Base-by-base conservation (phyloP, 164 flowering plant species). In the Vitis labrusca region DNA sequence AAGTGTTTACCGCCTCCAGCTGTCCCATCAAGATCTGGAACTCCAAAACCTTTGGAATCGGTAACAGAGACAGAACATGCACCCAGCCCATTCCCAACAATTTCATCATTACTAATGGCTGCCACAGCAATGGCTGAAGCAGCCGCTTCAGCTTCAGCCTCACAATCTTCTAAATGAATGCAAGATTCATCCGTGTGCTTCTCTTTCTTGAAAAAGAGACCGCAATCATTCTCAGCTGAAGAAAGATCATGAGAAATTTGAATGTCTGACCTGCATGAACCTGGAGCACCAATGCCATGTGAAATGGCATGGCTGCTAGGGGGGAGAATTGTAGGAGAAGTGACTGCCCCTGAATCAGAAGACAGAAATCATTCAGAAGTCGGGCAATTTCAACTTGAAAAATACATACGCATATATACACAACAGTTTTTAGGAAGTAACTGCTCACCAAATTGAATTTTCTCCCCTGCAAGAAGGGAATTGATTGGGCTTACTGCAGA, bases 71-170 rank as follows among this genome's bases (percentile, higher is more conserved):
- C 81, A 49, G 88, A 74, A 62, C 78, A 65, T 61, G 75, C 61
- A 63, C 84, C 84, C 67, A 88, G 12, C 5, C 80, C 82, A 76
- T 74, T 86, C 19, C 85, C 91, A 61, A 74, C 87, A 61, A 82
- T 74, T 74, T 93, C 98, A 71, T 90, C 97, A 69, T 71, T 85
- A 63, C 85, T 82, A 29, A 94, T 91, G 51, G 97, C 96, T 63
- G 98, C 97, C 82, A 87, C 99, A 76, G 96, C 98, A 80, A 90
- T 85, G 8, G 97, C 97, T 59, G 98, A 95, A 59, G 98, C 94
- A 77, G 99, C 97, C 51, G 97, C 96, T 75, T 87, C 93, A 32
- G 92, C 97, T 75, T 87, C 92, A 68, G 91, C 88, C 78, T 92
- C 97, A 66, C 83, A 81, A 74, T 90, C 93, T 73, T 86, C 89